phyloP scores from a whole-genome alignment of 495 filamentous ascomycete species.

The Entonaema liquescens region DNA sequence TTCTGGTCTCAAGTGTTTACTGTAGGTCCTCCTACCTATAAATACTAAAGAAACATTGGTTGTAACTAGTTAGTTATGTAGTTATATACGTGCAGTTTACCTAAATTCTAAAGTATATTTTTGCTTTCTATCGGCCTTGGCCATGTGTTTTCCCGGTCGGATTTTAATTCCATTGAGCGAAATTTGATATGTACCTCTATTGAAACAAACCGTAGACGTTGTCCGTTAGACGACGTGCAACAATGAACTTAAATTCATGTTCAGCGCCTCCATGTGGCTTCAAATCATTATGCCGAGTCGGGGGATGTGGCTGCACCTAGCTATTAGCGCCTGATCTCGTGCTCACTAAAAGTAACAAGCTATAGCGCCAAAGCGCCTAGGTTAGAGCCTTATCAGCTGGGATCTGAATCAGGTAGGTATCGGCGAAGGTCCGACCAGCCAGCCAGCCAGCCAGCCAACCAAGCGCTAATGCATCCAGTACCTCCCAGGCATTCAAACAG shows the following conservation, averaged over 20 bases:
- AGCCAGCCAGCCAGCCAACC: background rate
- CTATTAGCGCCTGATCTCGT: constrained; percentile 30
- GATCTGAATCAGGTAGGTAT: constrained; percentile 33
- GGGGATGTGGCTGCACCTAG: constrained; percentile 25
- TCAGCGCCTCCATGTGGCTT: constrained; percentile 23
- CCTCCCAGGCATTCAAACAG: constrained; percentile 22
- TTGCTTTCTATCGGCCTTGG: background rate
- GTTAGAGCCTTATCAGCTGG: constrained; percentile 9
- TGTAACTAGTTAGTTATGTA: too few species aligned
- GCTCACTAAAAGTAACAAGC: constrained; percentile 8
- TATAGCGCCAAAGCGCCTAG: too few species aligned
- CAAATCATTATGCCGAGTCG: constrained; percentile 9
- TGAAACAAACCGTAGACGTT: background rate
- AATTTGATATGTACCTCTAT: background rate
- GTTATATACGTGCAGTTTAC: too few species aligned
- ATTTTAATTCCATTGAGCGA: background rate
- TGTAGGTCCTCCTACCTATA: background rate
- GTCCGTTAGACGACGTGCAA: background rate
- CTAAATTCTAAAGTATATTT: too few species aligned
- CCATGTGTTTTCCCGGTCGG: background rate
- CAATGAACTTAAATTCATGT: background rate
- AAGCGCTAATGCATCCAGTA: constrained; percentile 14
- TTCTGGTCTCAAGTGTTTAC: background rate
- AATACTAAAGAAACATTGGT: background rate
- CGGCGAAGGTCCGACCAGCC: constrained; percentile 27